Conservation (phyloP, 177 flowering plant species). For the Vitis hybrid region DNA sequence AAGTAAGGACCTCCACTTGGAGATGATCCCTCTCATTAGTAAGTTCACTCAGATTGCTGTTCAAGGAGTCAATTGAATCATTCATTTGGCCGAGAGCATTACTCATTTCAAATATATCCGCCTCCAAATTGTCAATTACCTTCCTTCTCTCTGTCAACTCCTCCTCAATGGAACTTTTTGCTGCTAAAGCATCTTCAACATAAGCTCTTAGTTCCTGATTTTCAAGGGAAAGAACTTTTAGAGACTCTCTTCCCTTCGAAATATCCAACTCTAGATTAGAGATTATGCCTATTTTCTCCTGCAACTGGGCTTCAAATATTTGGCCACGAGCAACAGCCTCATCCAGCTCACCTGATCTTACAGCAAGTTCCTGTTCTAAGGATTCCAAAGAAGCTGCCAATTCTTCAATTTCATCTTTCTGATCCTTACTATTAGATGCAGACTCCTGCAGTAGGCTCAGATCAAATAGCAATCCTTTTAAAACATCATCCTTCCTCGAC, state of each 20-base stretch:
- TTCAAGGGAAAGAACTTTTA: constrained; percentile 35
- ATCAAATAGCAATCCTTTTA: constrained; percentile 76
- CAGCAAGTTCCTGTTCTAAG: constrained; percentile 52
- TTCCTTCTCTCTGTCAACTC: constrained; percentile 47
- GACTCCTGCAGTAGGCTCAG: constrained; percentile 84
- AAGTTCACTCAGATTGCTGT: constrained; percentile 40
- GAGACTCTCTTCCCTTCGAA: constrained; percentile 30
- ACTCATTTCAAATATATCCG: constrained; percentile 52
- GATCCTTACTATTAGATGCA: constrained; percentile 65
- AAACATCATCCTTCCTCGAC: constrained; percentile 67
- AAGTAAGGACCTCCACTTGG: constrained; percentile 33
- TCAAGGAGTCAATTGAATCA: constrained; percentile 43
- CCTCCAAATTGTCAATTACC: constrained; percentile 49
- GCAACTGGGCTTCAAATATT: constrained; percentile 52
- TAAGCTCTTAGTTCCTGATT: constrained; percentile 45
- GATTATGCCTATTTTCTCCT: constrained; percentile 46
- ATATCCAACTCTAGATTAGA: constrained; percentile 51
- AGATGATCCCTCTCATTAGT: constrained; percentile 55
- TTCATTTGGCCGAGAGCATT: constrained; percentile 47
- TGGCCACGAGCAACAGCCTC: constrained; percentile 39
- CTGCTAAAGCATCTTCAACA: constrained; percentile 35
- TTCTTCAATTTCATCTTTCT: constrained; percentile 65
- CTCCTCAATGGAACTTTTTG: constrained; percentile 48
- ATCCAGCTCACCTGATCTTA: constrained; percentile 51
- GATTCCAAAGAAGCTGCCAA: constrained; percentile 47